phyloP scores from a whole-genome alignment of 2,329 filamentous ascomycete species.

The Plenodomus lindquistii region DNA sequence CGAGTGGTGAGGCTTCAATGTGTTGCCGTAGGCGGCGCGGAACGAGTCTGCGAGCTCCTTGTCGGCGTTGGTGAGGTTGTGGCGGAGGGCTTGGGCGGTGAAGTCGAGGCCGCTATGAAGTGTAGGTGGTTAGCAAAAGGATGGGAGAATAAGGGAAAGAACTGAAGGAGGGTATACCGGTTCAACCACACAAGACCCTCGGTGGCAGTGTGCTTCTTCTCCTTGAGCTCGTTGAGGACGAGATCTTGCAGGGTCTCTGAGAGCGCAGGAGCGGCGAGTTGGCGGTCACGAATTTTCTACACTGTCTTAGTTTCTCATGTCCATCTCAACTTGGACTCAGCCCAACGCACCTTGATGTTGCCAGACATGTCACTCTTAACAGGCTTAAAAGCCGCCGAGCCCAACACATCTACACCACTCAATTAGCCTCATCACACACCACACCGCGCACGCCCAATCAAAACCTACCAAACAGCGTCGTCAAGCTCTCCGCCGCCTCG shows the following conservation, averaged over 20 bases:
- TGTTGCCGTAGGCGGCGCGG: constrained; percentile 79
- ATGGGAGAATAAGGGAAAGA: constrained; percentile 1
- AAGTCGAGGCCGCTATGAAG: constrained; percentile 84
- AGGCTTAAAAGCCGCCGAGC: constrained; percentile 76
- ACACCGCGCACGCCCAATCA: neutral
- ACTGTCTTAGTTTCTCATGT: neutral
- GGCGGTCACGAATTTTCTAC: constrained; percentile 86
- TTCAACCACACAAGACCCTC: constrained; percentile 91
- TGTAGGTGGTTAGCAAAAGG: constrained; percentile 7
- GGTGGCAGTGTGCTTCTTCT: constrained; percentile 83
- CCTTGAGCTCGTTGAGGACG: constrained; percentile 82
- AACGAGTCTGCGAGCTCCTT: constrained; percentile 87
- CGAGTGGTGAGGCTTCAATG: constrained; percentile 89
- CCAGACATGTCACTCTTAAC: constrained; percentile 90
- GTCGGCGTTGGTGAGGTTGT: constrained; percentile 69
- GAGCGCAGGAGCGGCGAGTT: constrained; percentile 74
- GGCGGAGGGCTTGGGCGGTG: constrained; percentile 79
- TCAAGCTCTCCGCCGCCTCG: constrained; percentile 84
- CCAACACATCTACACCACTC: constrained; percentile 58
- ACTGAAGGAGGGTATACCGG: constrained; percentile 60
- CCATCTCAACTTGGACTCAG: neutral
- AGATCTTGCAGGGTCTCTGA: constrained; percentile 87
- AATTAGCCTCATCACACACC: neutral
- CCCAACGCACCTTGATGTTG: constrained; percentile 76
- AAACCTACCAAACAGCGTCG: constrained; percentile 77